These are phyloP conservation scores for Lichtheimia hyalospora DNA, from an alignment of 371 early-diverging fungal genomes.

Conservation along the genomic window DNA sequence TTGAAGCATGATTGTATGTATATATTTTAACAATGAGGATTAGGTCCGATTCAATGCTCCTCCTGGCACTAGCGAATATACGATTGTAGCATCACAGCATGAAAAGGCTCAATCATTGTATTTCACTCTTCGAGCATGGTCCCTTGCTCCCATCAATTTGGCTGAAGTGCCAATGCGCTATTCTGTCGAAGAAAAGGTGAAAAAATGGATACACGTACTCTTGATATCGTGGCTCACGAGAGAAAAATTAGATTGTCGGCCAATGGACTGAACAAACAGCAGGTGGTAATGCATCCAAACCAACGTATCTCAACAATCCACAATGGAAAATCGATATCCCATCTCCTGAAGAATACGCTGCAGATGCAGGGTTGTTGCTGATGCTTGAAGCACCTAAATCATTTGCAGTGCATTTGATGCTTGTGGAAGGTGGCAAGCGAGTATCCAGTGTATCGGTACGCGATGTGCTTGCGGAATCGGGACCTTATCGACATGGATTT, in stretches of 20 bases:
- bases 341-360: conserved; percentile 12
- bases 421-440: conserved; percentile 72
- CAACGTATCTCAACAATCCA: conserved; percentile 77
- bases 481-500: conserved; percentile 71
- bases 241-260: conserved; percentile 42
- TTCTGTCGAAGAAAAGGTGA: conserved; percentile 58
- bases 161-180: conserved; percentile 65
- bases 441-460: conserved; percentile 68
- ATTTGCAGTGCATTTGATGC: conserved; percentile 67
- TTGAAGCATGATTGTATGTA: neutral
- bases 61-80: conserved; percentile 61
- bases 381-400: conserved; percentile 70
- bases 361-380: conserved; percentile 35
- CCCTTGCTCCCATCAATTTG: conserved; percentile 65
- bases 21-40: neutral
- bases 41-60: conserved; percentile 70
- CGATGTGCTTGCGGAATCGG: conserved; percentile 70
- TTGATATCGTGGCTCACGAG: neutral
- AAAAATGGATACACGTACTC: neutral
- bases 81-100: conserved; percentile 82
- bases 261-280: conserved; percentile 81
- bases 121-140: conserved; percentile 75
- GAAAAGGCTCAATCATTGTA: conserved; percentile 67
- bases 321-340: conserved; percentile 70
- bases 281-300: conserved; percentile 74